Evolutionary conservation across 306 rosid genomes (phyloP), one percentile per base, ranked within the genome.

Genomic region (Citrullus amarus): DNA sequence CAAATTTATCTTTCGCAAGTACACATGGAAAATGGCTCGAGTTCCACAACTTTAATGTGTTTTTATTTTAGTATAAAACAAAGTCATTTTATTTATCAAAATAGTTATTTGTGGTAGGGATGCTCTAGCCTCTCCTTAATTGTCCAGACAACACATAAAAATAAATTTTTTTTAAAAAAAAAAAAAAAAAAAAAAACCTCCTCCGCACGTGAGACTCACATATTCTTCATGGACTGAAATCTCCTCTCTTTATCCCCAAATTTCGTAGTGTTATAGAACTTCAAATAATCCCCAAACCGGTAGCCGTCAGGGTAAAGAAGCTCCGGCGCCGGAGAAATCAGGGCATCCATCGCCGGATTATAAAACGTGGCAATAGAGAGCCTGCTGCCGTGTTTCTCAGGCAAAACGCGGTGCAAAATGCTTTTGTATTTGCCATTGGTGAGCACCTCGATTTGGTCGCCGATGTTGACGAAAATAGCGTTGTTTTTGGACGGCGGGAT

Each of bases 401-500:
- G 88, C 90, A 90, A 65, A 46, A 90, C 97, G 39, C 97, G 88
- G 79, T 90, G 97, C 78, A 85, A 66, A 63, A 80, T 58, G 82
- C 93, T 92, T 59, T 77, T 91, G 75, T 92, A 92, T 61, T 82
- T 78, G 0, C 93, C 97, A 70, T 87, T 89, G 78, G 88, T 89
- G 80, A 90, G 48, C 36, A 93, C 84, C 65, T 93, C 96, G 67
- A 93, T 28, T 62, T 91, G 98, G 78, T 93, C 98, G 65, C 98
- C 98, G 39, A 84, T 90, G 91, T 93, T 93, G 34, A 93, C 90
- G 84, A 93, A 93, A 32, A 93, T 90, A 55, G 96, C 84, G 78
- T 89, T 86, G 81, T 89, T 87, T 80, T 90, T 88, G 32, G 98
- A 91, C 20, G 97, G 98, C 39, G 97, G 96, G n/a, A 93, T 87